Conservation (phyloP, 2,329 filamentous ascomycete species). For the Aspergillus niger region DNA sequence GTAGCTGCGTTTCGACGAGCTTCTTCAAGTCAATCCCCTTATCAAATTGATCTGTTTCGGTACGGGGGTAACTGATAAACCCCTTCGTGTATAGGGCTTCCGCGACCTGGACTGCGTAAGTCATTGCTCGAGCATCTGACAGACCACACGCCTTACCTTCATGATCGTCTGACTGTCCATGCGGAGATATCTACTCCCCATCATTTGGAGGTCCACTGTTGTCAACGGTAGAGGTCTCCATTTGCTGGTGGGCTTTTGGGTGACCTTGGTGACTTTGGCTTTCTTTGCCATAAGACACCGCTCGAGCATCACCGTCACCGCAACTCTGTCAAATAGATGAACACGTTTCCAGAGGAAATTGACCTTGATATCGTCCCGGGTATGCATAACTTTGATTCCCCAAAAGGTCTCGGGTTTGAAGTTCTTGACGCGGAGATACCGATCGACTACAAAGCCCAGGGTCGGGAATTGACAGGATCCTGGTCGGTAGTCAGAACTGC, state of each 20-base stretch:
- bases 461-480: slow-evolving; percentile 96
- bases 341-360: slow-evolving; percentile 81
- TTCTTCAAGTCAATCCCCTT: slow-evolving; percentile 79
- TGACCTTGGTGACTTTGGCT: slow-evolving; percentile 80
- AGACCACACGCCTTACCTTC: slow-evolving; percentile 53
- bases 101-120: slow-evolving; percentile 54
- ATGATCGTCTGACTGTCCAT: slow-evolving; percentile 91
- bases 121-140: not conserved
- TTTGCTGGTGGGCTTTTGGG: slow-evolving; percentile 88
- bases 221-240: slow-evolving; percentile 93
- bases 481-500: slow-evolving; percentile 33
- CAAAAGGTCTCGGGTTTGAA: slow-evolving; percentile 93
- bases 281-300: slow-evolving; percentile 74
- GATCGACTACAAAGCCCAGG: slow-evolving; percentile 92
- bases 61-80: slow-evolving; percentile 96
- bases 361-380: slow-evolving; percentile 74
- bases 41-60: slow-evolving; percentile 95
- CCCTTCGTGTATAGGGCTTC: slow-evolving; percentile 90
- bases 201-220: slow-evolving; percentile 95
- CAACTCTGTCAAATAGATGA: slow-evolving; percentile 83
- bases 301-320: slow-evolving; percentile 80
- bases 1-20: slow-evolving; percentile 80
- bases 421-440: slow-evolving; percentile 90
- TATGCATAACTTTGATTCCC: slow-evolving; percentile 82
- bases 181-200: slow-evolving; percentile 82